phyloP scores from a whole-genome alignment of 305 asterid species.

The Fraxinus albicans region DNA sequence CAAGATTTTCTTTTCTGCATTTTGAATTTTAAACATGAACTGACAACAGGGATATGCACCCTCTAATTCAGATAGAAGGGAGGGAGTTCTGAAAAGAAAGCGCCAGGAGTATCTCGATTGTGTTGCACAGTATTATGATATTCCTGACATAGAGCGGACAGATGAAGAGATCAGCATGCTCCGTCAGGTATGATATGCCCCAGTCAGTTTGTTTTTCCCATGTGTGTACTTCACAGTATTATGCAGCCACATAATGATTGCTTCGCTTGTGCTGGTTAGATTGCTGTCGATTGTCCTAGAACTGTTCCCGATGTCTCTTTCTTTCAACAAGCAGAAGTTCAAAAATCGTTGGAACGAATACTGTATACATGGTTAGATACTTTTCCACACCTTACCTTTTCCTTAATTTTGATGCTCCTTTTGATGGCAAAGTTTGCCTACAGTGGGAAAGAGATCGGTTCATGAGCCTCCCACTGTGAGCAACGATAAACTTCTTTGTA shows the following conservation, averaged over 20 bases:
- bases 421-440: background rate
- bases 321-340: conserved; percentile 86
- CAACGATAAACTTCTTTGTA: background rate
- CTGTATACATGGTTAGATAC: conserved; percentile 74
- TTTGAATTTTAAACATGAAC: conserved; percentile 58
- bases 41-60: conserved; percentile 99
- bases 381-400: conserved; percentile 1
- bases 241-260: conserved; percentile 16
- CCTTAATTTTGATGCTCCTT: background rate
- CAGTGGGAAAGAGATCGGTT: background rate
- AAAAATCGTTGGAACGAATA: conserved; percentile 88
- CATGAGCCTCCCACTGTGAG: background rate
- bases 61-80: conserved; percentile 99
- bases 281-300: conserved; percentile 96
- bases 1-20: conserved; percentile 6
- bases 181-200: conserved; percentile 65
- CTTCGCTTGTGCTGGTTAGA: conserved; percentile 41
- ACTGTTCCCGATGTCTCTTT: conserved; percentile 91
- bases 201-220: conserved; percentile 16
- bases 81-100: conserved; percentile 83
- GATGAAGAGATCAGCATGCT: conserved; percentile 96
- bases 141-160: conserved; percentile 82
- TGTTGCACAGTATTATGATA: conserved; percentile 84
- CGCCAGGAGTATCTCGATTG: conserved; percentile 83
- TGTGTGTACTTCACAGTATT: background rate